Evolutionary conservation across 139 green algal genomes (phyloP), one percentile per base, ranked within the genome.

Genomic region (Eudorina sp.): DNA sequence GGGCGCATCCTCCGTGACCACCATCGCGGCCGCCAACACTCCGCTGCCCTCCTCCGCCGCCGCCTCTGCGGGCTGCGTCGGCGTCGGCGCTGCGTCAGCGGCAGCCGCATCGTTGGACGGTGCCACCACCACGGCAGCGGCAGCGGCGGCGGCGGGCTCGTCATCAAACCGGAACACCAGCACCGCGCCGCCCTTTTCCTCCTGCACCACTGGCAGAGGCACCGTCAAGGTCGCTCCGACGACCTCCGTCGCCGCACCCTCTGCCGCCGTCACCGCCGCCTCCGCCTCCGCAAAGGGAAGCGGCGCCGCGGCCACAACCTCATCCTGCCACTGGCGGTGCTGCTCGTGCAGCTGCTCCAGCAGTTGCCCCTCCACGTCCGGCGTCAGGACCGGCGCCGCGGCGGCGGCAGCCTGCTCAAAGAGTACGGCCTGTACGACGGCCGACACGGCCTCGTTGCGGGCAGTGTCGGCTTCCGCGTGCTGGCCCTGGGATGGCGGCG

Each of bases 101-200:
- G 62, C 62, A 34, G 13, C 62, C 38, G 62, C 23, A 72, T 7
- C n/a, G n/a, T n/a, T n/a, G n/a, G n/a, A n/a, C n/a, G n/a, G n/a
- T n/a, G n/a, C n/a, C n/a, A n/a, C n/a, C n/a, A n/a, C n/a, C n/a
- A n/a, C n/a, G n/a, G n/a, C n/a, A n/a, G n/a, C n/a, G n/a, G n/a
- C 38, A 31, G 62, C 2, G 38, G 62, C 66, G 19, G 66, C 3
- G 7, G 66, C 31, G 34, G 66, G 19, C 66, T 14, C 21, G 34
- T 75, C 66, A 46, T 75, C 66, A 14, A 75, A 75, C 31, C 66
- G 66, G 66, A 75, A 75, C 66, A 75, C 31, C 34, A 75, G 38
- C 66, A n/a, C n/a, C n/a, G 38, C 31, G 19, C 66, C 66, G 34
- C 66, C 31, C 38, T 75, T 34, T 4, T 75, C 66, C 31, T 75